Conservation (phyloP, 768 basidiomycete species). For the Termitomyces bulborhizus region DNA sequence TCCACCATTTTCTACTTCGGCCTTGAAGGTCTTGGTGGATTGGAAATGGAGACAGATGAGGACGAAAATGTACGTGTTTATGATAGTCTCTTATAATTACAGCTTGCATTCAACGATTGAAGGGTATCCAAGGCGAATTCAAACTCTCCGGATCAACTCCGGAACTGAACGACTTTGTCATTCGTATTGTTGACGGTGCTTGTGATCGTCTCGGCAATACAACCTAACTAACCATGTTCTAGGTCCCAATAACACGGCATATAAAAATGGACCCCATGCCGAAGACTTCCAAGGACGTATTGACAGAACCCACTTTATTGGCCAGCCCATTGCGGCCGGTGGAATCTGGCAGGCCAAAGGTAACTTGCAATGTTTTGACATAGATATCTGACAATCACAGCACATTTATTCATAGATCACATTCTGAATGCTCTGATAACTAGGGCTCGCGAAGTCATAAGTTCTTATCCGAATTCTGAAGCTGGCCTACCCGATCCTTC, state of each 20-base stretch:
- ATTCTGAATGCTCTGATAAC: slow-evolving; percentile 57
- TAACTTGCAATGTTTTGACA: slow-evolving; percentile 17
- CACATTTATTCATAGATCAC: slow-evolving; percentile 36
- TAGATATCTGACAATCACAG: background rate
- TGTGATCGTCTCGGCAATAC: background rate
- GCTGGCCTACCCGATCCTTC: slow-evolving; percentile 69
- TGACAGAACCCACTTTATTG: slow-evolving; percentile 68
- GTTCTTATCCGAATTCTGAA: slow-evolving; percentile 45
- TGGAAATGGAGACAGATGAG: slow-evolving; percentile 76
- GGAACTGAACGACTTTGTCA: slow-evolving; percentile 76
- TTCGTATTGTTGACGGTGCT: slow-evolving; percentile 75
- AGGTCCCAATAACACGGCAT: slow-evolving; percentile 55
- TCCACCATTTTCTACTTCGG: slow-evolving; percentile 87
- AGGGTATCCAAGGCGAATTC: slow-evolving; percentile 74
- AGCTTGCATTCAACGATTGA: background rate
- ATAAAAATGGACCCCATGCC: slow-evolving; percentile 51
- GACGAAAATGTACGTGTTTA: slow-evolving; percentile 54
- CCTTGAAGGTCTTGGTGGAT: slow-evolving; percentile 77
- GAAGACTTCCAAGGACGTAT: slow-evolving; percentile 52
- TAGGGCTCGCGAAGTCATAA: slow-evolving; percentile 47
- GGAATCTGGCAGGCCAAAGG: slow-evolving; percentile 86
- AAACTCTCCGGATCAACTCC: slow-evolving; percentile 68
- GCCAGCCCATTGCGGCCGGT: slow-evolving; percentile 53
- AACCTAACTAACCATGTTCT: slow-evolving; percentile 5
- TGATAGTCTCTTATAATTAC: background rate